Conservation (phyloP, 192 early-diverging fungal genomes). For the Lunasporangiospora selenospora region DNA sequence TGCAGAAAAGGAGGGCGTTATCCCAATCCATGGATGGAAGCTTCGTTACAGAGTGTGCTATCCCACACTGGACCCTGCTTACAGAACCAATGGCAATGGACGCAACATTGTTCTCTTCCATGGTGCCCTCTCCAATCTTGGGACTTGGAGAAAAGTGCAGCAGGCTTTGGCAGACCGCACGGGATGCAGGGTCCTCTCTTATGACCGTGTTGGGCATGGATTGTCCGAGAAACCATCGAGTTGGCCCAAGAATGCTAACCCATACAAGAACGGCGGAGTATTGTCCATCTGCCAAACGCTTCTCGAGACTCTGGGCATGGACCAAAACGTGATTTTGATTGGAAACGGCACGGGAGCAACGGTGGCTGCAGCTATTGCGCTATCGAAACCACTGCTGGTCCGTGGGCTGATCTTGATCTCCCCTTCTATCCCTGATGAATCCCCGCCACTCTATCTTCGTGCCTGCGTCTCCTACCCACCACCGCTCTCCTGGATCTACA, state of each 20-base stretch:
- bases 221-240: slow-evolving; percentile 18
- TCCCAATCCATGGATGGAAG: slow-evolving; percentile 23
- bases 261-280: slow-evolving; percentile 32
- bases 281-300: slow-evolving; percentile 17
- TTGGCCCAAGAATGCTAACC: slow-evolving; percentile 36
- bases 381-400: slow-evolving; percentile 11
- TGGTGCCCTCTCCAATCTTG: slow-evolving; percentile 25
- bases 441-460: slow-evolving; percentile 11
- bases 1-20: slow-evolving; percentile 17
- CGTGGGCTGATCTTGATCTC: slow-evolving; percentile 21
- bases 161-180: slow-evolving; percentile 32
- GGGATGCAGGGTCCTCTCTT: slow-evolving; percentile 30
- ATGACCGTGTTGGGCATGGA: slow-evolving; percentile 31
- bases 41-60: slow-evolving; percentile 29
- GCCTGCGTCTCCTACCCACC: slow-evolving; percentile 36
- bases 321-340: slow-evolving; percentile 30
- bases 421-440: slow-evolving; percentile 14
- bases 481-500: slow-evolving; percentile 24
- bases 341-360: slow-evolving; percentile 29
- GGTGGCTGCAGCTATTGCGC: slow-evolving; percentile 18
- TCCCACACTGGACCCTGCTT: slow-evolving; percentile 19
- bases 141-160: slow-evolving; percentile 30
- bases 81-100: slow-evolving; percentile 28
- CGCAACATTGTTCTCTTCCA: slow-evolving; percentile 42
- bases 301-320: slow-evolving; percentile 25